Evolutionary conservation across 1,139 yeast species (phyloP).

Genomic region (Blastobotrys proliferans): DNA sequence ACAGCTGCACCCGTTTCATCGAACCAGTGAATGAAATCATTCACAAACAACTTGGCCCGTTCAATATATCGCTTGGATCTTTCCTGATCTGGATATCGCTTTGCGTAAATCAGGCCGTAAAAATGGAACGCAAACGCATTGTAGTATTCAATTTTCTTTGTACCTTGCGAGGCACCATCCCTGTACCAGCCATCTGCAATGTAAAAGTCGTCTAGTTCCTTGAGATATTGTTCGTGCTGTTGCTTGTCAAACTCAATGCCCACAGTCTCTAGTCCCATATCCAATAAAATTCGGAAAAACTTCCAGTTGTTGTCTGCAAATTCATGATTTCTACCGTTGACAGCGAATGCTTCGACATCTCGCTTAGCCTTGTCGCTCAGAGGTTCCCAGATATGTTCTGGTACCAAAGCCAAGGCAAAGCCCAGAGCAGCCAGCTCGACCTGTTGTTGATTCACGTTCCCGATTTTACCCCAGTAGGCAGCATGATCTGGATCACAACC

Average conservation of each 20-base stretch:
- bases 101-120: constrained; percentile 30
- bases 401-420: constrained; percentile 27
- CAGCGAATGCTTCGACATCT: constrained; percentile 24
- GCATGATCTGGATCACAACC: constrained; percentile 32
- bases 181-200: constrained; percentile 36
- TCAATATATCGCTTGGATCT: constrained; percentile 22
- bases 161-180: constrained; percentile 10
- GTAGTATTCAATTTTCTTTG: constrained; percentile 30
- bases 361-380: constrained; percentile 23
- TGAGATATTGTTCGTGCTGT: constrained; percentile 24
- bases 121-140: constrained; percentile 35
- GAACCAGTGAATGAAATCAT: constrained; percentile 29
- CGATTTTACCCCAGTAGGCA: constrained; percentile 34
- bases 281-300: constrained; percentile 32
- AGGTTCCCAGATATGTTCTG: constrained; percentile 33
- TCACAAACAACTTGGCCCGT: constrained; percentile 28
- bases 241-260: constrained; percentile 25
- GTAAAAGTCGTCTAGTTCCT: constrained; percentile 28
- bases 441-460: constrained; percentile 28
- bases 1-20: constrained; percentile 31
- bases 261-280: constrained; percentile 30
- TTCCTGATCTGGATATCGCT: constrained; percentile 16
- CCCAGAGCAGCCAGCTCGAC: constrained; percentile 36
- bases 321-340: constrained; percentile 22
- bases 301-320: constrained; percentile 30